Evolutionary conservation across 192 early-diverging fungal genomes (phyloP).

Genomic region (Glomus cerebriforme): DNA sequence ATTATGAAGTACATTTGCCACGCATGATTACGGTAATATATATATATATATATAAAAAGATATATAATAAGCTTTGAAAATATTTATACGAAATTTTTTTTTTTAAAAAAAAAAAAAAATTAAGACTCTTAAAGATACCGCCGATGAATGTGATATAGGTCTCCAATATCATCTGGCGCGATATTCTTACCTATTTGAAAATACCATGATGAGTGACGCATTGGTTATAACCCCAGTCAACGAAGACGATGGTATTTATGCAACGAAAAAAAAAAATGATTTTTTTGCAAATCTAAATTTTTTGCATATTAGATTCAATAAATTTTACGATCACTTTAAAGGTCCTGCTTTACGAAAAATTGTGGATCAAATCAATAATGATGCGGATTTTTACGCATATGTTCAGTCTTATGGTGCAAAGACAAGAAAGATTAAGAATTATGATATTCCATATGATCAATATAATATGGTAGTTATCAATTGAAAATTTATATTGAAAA

Average conservation of each 20-base stretch:
- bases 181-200: constrained; percentile 81
- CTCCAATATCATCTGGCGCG: constrained; percentile 78
- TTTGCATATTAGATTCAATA: too few species aligned
- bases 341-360: constrained; percentile 46
- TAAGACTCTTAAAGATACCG: constrained; percentile 77
- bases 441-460: constrained; percentile 47
- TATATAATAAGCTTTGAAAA: background rate
- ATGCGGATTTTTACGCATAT: constrained; percentile 54
- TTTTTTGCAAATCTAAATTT: background rate
- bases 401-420: constrained; percentile 41
- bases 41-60: background rate
- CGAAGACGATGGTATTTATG: constrained; percentile 30
- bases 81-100: background rate
- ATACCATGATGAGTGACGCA: constrained; percentile 60
- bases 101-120: background rate
- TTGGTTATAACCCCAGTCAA: constrained; percentile 40
- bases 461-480: constrained; percentile 40
- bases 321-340: background rate
- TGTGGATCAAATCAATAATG: constrained; percentile 63
- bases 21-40: constrained; percentile 71
- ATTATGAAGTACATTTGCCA: constrained; percentile 79
- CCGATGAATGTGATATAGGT: constrained; percentile 82
- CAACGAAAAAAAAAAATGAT: background rate
- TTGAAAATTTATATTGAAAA: background rate
- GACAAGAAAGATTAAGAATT: constrained; percentile 32